A percentile compares a stretch with the other conserved stretches of the same genome.
These are phyloP conservation scores for Penicillium lividum DNA, from an alignment of 495 filamentous ascomycete genomes.

Conservation along the genomic window DNA sequence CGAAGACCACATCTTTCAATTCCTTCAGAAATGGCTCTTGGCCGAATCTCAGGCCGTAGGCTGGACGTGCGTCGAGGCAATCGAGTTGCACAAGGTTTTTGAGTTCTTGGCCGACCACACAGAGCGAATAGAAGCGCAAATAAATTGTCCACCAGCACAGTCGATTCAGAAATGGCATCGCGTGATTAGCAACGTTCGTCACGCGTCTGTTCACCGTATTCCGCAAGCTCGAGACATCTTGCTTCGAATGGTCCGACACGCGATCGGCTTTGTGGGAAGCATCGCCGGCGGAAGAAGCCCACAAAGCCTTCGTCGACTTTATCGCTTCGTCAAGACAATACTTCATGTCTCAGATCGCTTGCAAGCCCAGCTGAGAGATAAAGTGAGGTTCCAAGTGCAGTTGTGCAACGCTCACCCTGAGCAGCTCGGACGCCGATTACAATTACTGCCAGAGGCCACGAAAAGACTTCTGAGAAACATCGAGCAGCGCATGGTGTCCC, in stretches of 20 bases:
- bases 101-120: not conserved
- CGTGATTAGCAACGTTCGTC: not conserved
- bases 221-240: not conserved
- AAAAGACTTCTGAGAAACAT: not conserved
- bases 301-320: not conserved
- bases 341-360: not conserved
- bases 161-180: not conserved
- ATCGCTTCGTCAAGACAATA: not conserved
- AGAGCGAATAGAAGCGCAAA: not conserved
- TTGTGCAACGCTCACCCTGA: not conserved
- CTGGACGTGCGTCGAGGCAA: not conserved
- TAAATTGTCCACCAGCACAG: not conserved
- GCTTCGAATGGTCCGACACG: not conserved
- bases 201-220: not conserved
- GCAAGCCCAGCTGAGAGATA: not conserved
- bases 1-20: not conserved
- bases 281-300: not conserved
- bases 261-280: not conserved
- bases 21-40: not conserved
- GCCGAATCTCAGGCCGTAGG: not conserved
- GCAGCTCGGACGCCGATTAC: not conserved
- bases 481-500: not conserved
- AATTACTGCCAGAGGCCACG: not conserved
- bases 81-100: not conserved
- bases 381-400: not conserved